These are phyloP conservation scores for Pseudocercospora eumusae DNA, from an alignment of 2,329 filamentous ascomycete species.

Conservation along the genomic window DNA sequence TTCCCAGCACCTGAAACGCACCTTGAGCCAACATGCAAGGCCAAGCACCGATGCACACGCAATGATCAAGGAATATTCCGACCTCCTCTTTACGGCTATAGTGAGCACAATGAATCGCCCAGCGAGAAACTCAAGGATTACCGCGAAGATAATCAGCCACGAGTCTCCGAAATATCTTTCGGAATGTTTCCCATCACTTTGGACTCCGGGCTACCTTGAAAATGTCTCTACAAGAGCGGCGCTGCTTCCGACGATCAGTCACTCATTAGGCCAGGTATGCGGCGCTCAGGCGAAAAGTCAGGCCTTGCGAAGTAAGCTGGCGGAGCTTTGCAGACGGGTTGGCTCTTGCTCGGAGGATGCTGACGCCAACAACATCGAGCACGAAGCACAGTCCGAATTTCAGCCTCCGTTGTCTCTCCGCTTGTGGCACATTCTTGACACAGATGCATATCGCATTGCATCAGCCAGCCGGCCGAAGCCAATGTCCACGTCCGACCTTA, in stretches of 20 bases:
- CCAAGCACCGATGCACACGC: background rate
- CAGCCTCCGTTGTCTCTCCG: background rate
- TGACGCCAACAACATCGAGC: background rate
- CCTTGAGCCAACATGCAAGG: background rate
- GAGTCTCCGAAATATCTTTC: slow-evolving; percentile 41
- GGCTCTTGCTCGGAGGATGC: background rate
- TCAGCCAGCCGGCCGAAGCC: slow-evolving; percentile 3
- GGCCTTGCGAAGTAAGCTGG: slow-evolving; percentile 19
- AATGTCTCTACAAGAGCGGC: slow-evolving; percentile 37
- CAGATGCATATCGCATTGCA: background rate
- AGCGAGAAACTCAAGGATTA: slow-evolving; percentile 28
- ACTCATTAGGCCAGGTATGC: slow-evolving; percentile 34
- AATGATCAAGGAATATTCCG: background rate
- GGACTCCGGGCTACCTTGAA: slow-evolving; percentile 42
- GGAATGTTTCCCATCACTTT: slow-evolving; percentile 45
- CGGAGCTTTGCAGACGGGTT: slow-evolving; percentile 16
- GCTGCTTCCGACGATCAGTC: slow-evolving; percentile 44
- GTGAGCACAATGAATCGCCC: slow-evolving; percentile 41
- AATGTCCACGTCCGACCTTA: background rate
- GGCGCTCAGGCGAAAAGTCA: slow-evolving; percentile 14
- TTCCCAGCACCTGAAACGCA: background rate
- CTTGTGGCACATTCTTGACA: slow-evolving; percentile 14
- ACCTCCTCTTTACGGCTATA: slow-evolving; percentile 30
- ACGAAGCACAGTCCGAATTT: background rate
- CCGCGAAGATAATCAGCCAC: slow-evolving; percentile 39